Conservation (phyloP, 2,329 filamentous ascomycete genomes). For the Penicillium sp. region DNA sequence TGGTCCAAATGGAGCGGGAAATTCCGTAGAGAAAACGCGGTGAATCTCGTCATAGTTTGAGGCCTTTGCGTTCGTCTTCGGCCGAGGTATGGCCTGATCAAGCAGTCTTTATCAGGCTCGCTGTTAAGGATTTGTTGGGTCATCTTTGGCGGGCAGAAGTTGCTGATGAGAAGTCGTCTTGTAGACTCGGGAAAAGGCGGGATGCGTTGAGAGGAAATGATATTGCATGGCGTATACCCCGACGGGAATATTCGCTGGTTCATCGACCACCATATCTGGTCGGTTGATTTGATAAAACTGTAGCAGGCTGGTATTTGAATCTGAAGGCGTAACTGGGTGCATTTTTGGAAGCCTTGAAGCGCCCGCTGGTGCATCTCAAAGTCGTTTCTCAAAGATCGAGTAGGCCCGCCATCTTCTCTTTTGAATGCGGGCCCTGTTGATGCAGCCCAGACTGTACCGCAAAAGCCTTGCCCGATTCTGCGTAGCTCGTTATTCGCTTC, state of each 20-base stretch:
- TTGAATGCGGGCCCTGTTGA: slow-evolving; percentile 26
- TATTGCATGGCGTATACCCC: slow-evolving; percentile 31
- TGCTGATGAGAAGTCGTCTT: slow-evolving; percentile 29
- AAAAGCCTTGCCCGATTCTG: slow-evolving; percentile 29
- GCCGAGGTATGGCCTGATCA: slow-evolving; percentile 50
- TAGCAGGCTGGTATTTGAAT: slow-evolving; percentile 25
- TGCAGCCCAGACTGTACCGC: slow-evolving; percentile 32
- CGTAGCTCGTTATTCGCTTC: neutral
- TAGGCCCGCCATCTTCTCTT: slow-evolving; percentile 31
- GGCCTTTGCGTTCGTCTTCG: slow-evolving; percentile 21
- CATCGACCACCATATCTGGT: slow-evolving; percentile 26
- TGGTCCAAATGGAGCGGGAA: slow-evolving; percentile 49
- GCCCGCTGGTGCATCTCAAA: slow-evolving; percentile 29
- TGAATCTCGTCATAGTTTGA: slow-evolving; percentile 16
- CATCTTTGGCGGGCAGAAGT: slow-evolving; percentile 31
- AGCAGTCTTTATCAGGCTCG: slow-evolving; percentile 43
- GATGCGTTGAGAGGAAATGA: slow-evolving; percentile 34
- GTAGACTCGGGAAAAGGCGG: slow-evolving; percentile 25
- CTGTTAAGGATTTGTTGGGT: slow-evolving; percentile 26
- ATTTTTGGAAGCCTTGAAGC: slow-evolving; percentile 11
- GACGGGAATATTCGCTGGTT: slow-evolving; percentile 26
- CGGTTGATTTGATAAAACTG: slow-evolving; percentile 17
- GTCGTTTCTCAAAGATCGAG: slow-evolving; percentile 29
- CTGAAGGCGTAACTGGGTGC: neutral
- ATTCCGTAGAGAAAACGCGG: slow-evolving; percentile 44